These are phyloP conservation scores for Epithele typhae DNA, from an alignment of 768 basidiomycete species.

Conservation along the genomic window DNA sequence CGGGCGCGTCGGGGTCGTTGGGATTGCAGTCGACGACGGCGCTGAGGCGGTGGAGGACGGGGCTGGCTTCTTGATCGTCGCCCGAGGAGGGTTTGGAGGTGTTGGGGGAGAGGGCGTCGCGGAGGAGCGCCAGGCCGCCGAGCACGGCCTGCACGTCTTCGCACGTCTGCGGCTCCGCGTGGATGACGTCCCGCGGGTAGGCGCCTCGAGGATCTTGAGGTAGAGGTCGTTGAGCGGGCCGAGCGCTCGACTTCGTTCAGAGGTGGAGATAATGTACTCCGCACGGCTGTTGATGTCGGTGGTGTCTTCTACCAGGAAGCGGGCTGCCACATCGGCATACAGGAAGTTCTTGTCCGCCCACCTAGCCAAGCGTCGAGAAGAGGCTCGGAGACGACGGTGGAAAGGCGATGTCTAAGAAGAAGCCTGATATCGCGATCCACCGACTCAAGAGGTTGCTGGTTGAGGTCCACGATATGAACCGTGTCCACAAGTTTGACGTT, in stretches of 20 bases:
- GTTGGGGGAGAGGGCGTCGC: not conserved
- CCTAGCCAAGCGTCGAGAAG: not conserved
- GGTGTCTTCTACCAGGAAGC: not conserved
- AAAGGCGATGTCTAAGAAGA: too few species aligned
- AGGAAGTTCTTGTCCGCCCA: not conserved
- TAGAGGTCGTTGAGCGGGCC: too few species aligned
- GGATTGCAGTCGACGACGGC: not conserved
- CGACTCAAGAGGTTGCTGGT: too few species aligned
- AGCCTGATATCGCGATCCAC: too few species aligned
- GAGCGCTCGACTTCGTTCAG: not conserved
- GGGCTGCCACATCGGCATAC: not conserved
- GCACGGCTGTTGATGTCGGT: not conserved
- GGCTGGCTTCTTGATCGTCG: not conserved
- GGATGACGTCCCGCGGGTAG: not conserved
- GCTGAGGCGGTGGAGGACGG: not conserved
- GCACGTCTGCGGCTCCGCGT: not conserved
- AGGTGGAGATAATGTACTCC: not conserved
- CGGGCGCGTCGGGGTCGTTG: not conserved
- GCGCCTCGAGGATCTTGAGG: constrained; percentile 1
- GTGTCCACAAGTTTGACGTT: too few species aligned
- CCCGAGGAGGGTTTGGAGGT: not conserved
- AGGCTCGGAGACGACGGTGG: too few species aligned
- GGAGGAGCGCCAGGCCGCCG: not conserved
- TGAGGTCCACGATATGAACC: too few species aligned
- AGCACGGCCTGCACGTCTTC: not conserved